A percentile compares a stretch with the other conserved stretches of the same genome.
Evolutionary conservation across 371 early-diverging fungal genomes (phyloP).

Genomic region (Basidiobolus meristosporus): DNA sequence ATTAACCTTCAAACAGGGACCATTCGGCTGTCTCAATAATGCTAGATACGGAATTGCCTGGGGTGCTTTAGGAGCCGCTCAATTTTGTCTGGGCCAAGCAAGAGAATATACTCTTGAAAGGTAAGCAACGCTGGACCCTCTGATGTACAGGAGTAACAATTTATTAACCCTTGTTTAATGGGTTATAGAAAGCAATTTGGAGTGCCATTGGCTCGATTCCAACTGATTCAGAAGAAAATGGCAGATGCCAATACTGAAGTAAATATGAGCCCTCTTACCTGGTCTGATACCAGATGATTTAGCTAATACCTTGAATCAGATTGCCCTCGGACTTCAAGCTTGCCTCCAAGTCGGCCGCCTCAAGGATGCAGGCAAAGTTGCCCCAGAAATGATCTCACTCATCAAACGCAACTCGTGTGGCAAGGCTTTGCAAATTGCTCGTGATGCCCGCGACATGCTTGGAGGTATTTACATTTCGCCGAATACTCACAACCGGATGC

Average conservation of each 20-base stretch:
- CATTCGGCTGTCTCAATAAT: slow-evolving; percentile 94
- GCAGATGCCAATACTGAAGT: slow-evolving; percentile 87
- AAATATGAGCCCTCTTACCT: not conserved
- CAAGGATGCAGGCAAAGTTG: slow-evolving; percentile 71
- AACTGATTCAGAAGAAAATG: slow-evolving; percentile 92
- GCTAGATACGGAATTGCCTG: slow-evolving; percentile 95
- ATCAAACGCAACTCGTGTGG: slow-evolving; percentile 94
- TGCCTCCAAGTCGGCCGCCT: slow-evolving; percentile 85
- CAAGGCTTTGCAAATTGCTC: slow-evolving; percentile 85
- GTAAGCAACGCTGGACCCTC: slow-evolving; percentile 2
- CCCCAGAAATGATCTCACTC: slow-evolving; percentile 91
- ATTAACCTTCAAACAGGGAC: slow-evolving; percentile 29
- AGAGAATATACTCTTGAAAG: slow-evolving; percentile 72
- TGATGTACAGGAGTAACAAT: too few relatives aligned
- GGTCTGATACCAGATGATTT: not conserved
- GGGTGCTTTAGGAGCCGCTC: slow-evolving; percentile 95
- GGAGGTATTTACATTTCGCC: slow-evolving; percentile 26
- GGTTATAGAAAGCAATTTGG: slow-evolving; percentile 73
- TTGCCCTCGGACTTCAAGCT: slow-evolving; percentile 78
- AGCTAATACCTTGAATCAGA: slow-evolving; percentile 13
- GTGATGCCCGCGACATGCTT: slow-evolving; percentile 71
- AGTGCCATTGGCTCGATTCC: slow-evolving; percentile 84
- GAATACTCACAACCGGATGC: not conserved
- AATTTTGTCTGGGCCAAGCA: slow-evolving; percentile 76
- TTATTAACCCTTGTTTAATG: too few relatives aligned